A percentile compares a stretch with the other conserved stretches of the same genome.
Evolutionary conservation across 2,329 filamentous ascomycete genomes (phyloP).

Genomic region (Aulographum hederae): DNA sequence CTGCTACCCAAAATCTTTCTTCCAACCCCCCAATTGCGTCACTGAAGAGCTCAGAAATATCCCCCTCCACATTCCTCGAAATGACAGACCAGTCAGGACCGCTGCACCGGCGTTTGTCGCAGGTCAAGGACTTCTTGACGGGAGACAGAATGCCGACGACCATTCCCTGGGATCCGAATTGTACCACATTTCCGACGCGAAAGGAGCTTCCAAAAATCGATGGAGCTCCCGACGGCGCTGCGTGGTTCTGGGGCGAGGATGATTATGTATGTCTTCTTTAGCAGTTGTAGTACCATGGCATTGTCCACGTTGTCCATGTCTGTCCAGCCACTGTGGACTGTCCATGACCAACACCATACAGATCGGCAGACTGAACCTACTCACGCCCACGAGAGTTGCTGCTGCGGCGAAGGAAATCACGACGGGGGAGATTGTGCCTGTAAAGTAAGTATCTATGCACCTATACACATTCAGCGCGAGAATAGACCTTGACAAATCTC

Average conservation of each 20-base stretch:
- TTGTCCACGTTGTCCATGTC: not conserved
- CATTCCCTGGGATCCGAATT: slow-evolving; percentile 36
- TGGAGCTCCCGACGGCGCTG: slow-evolving; percentile 34
- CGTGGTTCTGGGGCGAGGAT: slow-evolving; percentile 42
- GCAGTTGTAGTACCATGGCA: not conserved
- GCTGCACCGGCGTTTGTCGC: slow-evolving; percentile 16
- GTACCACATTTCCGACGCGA: slow-evolving; percentile 31
- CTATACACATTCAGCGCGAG: slow-evolving; percentile 19
- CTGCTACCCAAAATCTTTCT: too few relatives aligned
- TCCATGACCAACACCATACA: too few relatives aligned
- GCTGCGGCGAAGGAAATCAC: slow-evolving; percentile 23
- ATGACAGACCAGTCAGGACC: not conserved
- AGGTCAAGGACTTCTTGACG: slow-evolving; percentile 26
- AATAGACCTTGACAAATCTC: slow-evolving; percentile 10
- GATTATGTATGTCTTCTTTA: slow-evolving; percentile 32
- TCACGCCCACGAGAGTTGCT: slow-evolving; percentile 24
- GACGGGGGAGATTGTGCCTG: slow-evolving; percentile 21
- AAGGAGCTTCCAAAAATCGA: slow-evolving; percentile 33
- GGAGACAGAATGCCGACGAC: slow-evolving; percentile 26
- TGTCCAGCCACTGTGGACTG: not conserved
- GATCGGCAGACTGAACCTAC: slow-evolving; percentile 25
- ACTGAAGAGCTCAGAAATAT: too few relatives aligned
- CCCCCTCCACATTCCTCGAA: too few relatives aligned
- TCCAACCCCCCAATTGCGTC: too few relatives aligned
- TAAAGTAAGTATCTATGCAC: slow-evolving; percentile 19